Base-by-base conservation (phyloP, 768 basidiomycete genomes). In the Boletus rubescentipes region DNA sequence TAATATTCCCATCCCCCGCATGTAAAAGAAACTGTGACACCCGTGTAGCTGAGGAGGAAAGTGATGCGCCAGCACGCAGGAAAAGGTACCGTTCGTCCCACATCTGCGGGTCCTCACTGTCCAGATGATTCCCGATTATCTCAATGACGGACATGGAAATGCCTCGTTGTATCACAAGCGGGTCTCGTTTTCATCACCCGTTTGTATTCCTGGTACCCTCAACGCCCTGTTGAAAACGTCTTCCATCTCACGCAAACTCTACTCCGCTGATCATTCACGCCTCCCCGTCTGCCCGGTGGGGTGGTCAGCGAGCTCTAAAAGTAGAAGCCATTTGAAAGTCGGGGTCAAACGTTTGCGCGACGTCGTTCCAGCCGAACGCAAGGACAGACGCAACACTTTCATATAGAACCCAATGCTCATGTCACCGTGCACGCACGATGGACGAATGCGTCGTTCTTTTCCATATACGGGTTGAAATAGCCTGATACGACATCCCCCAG, bases 111-210 rank as follows among this genome's bases (percentile, higher is more conserved):
- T 12, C 12, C n/a, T 34, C 49, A 18, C 42, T 45, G 46, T 60
- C 55, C 49, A 35, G 32, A 49, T 18, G 38, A 42, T 21, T 10
- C 31, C 38, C 29, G 18, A 51, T 20, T 38, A 39, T 38, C 35
- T 41, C 30, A 12, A 23, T 42, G 49, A 51, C 42, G 37, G 36
- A 38, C 31, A 26, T 42, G 38, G 51, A 37, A 18, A 41, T 38
- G 53, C 55, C 55, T 65, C 55, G 63, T 65, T 67, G 60, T 55
- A 47, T 47, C 39, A 16, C 49, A 46, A 26, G 45, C 38, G 31
- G 12, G 40, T 39, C 15, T 29, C 23, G 26, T 35, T 31, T 15
- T 44, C 21, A 45, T 18, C 30, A 3, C 34, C 35, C 15, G 31
- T 41, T 35, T 23, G 42, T 32, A 46, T 53, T 26, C 36, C 26